Evolutionary conservation across 257 asterid species (phyloP).

Genomic region (Leonotis leonurus): DNA sequence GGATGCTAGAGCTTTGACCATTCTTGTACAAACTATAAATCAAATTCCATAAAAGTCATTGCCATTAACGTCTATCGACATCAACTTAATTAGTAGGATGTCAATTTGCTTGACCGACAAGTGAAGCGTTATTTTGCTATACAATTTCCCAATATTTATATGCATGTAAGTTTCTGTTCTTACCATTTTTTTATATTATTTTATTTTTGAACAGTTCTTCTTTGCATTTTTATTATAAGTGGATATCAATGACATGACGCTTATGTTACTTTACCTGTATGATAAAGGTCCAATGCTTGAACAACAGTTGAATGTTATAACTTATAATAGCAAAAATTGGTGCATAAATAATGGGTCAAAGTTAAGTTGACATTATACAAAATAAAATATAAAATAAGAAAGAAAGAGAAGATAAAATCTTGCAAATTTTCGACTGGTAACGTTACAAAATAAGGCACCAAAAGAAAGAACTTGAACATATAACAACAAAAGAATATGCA

Average conservation of each 20-base stretch:
- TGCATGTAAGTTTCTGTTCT: not conserved
- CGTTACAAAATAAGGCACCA: not conserved
- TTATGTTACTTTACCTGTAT: no score
- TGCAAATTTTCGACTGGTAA: not conserved
- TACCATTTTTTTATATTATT: not conserved
- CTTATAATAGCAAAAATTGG: no score
- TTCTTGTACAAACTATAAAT: not conserved
- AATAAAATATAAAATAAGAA: not conserved
- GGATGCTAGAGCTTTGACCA: not conserved
- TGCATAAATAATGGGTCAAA: no score
- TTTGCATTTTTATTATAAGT: no score
- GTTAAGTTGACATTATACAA: not conserved
- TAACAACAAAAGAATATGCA: slow-evolving; percentile 19
- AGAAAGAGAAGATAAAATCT: not conserved
- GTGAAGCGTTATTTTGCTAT: not conserved
- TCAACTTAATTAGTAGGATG: no score
- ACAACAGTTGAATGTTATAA: no score
- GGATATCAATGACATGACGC: not conserved
- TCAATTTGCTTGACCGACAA: not conserved
- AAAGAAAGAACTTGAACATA: slow-evolving; percentile 4
- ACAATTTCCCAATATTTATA: not conserved
- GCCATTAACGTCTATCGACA: not conserved
- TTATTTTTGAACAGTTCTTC: no score
- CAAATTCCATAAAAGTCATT: not conserved
- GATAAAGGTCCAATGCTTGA: no score